Conservation (phyloP, 2,329 filamentous ascomycete species). For the Sphaerulina vaccinii region DNA sequence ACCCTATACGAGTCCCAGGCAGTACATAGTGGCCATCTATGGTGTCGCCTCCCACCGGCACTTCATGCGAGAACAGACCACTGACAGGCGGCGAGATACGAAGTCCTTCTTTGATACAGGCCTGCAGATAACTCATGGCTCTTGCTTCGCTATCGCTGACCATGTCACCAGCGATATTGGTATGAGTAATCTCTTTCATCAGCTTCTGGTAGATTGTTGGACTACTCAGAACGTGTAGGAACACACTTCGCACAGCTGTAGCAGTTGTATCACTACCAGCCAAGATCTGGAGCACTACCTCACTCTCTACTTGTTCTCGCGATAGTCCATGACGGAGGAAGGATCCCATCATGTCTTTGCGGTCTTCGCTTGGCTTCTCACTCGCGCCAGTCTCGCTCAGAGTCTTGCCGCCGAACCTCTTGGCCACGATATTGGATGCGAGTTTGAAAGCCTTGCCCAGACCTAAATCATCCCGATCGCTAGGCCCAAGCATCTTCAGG, state of each 20-base stretch:
- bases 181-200: constrained; percentile 47
- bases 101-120: constrained; percentile 43
- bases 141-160: constrained; percentile 28
- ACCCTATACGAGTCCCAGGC: constrained; percentile 21
- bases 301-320: constrained; percentile 14
- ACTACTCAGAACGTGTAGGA: constrained; percentile 22
- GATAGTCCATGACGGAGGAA: constrained; percentile 16
- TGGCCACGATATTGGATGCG: constrained; percentile 2
- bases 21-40: constrained; percentile 37
- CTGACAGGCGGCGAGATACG: constrained; percentile 42
- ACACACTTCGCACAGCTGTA: constrained; percentile 41
- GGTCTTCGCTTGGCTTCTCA: constrained; percentile 3
- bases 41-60: constrained; percentile 36
- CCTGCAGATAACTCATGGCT: constrained; percentile 40
- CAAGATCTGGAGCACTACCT: constrained; percentile 16
- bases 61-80: constrained; percentile 38
- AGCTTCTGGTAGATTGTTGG: constrained; percentile 44
- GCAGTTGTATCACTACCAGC: constrained; percentile 54
- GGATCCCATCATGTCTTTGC: constrained; percentile 18
- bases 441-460: constrained; percentile 8
- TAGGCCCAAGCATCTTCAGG: constrained; percentile 7
- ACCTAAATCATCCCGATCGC: constrained; percentile 12
- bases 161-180: not conserved
- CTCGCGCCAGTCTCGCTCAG: not conserved
- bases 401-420: constrained; percentile 4